Evolutionary conservation across 129 eudicot genomes (phyloP).

Genomic region (Flaveria bidentis): DNA sequence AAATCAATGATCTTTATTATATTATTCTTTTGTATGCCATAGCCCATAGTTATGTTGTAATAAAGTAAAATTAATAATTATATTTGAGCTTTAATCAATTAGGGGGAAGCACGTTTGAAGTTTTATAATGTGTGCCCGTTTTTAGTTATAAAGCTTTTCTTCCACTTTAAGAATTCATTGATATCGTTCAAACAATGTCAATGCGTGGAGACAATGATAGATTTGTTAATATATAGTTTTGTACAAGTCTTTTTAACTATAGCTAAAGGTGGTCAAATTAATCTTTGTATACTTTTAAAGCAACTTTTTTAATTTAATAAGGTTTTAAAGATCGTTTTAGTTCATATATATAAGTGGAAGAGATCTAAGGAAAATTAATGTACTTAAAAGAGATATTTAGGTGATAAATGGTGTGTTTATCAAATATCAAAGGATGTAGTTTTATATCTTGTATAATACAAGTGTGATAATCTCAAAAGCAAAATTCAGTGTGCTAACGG

Average conservation of each 20-base stretch:
- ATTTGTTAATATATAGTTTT: neutral
- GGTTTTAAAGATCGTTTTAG: neutral
- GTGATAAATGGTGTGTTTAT: no score
- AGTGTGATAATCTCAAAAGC: no score
- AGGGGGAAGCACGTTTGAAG: slow-evolving; percentile 55
- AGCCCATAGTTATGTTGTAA: slow-evolving; percentile 21
- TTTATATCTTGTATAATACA: no score
- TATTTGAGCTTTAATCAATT: slow-evolving; percentile 50
- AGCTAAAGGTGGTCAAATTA: slow-evolving; percentile 4
- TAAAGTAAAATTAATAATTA: slow-evolving; percentile 40
- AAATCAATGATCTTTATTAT: no score
- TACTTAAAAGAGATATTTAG: no score
- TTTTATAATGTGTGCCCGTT: slow-evolving; percentile 32
- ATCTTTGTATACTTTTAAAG: neutral
- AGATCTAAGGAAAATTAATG: no score
- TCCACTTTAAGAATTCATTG: neutral
- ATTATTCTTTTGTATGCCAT: neutral
- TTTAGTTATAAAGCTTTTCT: slow-evolving; percentile 21
- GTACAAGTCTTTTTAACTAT: neutral
- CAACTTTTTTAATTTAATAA: neutral
- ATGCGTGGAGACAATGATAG: neutral
- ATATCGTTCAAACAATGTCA: neutral
- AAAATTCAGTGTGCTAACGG: no score
- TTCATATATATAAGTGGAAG: neutral
- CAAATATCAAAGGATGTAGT: no score